Percentiles rank a stretch among this genome's conserved stretches.
phyloP scores from a whole-genome alignment of 1,284 basidiomycete genomes.

The Peniophora sp. region DNA sequence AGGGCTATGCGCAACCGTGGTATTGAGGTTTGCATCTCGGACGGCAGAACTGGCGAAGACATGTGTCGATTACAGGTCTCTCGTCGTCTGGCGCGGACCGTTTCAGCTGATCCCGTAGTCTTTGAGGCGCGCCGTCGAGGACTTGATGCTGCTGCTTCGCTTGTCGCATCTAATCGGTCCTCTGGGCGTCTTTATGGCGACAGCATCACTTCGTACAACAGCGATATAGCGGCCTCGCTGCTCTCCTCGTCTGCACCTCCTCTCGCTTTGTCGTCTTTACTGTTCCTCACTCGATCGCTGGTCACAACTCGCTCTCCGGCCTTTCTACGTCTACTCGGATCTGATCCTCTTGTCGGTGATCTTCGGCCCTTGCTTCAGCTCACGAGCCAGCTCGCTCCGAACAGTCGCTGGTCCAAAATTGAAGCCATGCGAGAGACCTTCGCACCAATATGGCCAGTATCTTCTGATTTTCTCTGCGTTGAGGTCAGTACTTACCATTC shows the following conservation, averaged over 20 bases:
- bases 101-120: constrained; percentile 3
- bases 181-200: not conserved
- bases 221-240: not conserved
- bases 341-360: not conserved
- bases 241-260: not conserved
- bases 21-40: constrained; percentile 68
- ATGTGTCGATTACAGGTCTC: constrained; percentile 35
- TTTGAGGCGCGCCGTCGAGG: not conserved
- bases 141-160: not conserved
- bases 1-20: constrained; percentile 98
- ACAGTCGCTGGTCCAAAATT: constrained; percentile 6
- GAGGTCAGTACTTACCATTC: constrained; percentile 31
- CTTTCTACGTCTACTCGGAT: not conserved
- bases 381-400: not conserved
- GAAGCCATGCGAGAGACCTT: constrained; percentile 4
- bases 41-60: constrained; percentile 36
- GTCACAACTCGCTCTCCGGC: not conserved
- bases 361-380: constrained; percentile 6
- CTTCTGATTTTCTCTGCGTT: constrained; percentile 24
- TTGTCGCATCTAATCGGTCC: not conserved
- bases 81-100: constrained; percentile 35
- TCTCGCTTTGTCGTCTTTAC: constrained; percentile 2
- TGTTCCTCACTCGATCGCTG: not conserved
- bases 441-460: constrained; percentile 17
- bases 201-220: not conserved